A percentile compares a stretch with the other conserved stretches of the same genome.
Conservation (phyloP, 177 flowering plant species). For the Vitis hybrid region DNA sequence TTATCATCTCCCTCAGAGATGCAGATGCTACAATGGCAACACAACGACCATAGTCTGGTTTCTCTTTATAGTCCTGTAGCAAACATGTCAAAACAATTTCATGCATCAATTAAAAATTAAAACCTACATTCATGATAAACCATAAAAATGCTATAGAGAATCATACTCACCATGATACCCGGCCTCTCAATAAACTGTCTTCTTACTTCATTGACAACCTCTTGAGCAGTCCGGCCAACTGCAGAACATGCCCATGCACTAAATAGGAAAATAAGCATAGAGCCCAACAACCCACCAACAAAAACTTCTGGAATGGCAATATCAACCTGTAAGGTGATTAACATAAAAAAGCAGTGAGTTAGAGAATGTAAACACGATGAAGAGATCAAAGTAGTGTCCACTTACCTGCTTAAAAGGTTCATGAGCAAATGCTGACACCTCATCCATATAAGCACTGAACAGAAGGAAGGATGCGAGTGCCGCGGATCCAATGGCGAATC, state of each 20-base stretch:
- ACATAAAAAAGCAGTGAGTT: conserved; percentile 1
- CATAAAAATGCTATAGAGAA: neutral
- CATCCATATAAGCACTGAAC: conserved; percentile 99
- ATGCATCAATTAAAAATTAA: neutral
- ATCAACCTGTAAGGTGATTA: conserved; percentile 67
- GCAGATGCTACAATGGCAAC: conserved; percentile 99
- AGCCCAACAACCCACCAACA: conserved; percentile 93
- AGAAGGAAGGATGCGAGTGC: conserved; percentile 98
- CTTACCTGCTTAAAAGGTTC: conserved; percentile 73
- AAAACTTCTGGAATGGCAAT: conserved; percentile 98
- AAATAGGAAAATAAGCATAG: conserved; percentile 94
- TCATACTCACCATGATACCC: conserved; percentile 84
- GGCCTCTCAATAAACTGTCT: conserved; percentile 98
- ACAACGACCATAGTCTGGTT: conserved; percentile 97
- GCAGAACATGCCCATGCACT: conserved; percentile 99
- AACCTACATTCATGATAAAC: neutral
- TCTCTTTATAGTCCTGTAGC: conserved; percentile 79
- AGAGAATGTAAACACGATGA: neutral
- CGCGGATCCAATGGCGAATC: conserved; percentile 99
- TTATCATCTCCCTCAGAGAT: conserved; percentile 96
- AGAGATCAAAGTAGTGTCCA: neutral
- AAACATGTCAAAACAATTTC: conserved; percentile 7
- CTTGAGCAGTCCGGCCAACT: conserved; percentile 98
- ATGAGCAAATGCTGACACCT: conserved; percentile 82
- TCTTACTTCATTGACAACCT: conserved; percentile 96